Base-by-base conservation (phyloP, 192 early-diverging fungal species). In the Martensiomyces pterosporus region DNA sequence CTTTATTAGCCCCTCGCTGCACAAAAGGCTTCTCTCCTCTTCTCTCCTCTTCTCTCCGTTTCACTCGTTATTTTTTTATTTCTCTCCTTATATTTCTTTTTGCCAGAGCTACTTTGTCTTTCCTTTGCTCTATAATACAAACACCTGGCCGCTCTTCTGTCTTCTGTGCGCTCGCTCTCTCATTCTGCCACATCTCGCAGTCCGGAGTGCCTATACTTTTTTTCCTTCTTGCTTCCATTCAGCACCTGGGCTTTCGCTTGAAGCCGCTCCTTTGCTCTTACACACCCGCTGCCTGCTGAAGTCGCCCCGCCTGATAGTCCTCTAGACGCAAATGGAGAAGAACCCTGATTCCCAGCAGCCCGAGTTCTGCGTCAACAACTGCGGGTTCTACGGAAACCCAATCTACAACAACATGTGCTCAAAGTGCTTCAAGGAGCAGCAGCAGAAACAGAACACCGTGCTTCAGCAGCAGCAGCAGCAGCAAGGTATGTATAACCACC, bases 401-500 rank as follows among this genome's bases (percentile, higher is more conserved):
- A 72, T 84, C 34, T 83, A 83, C 60, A 82, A 85, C 64, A 75
- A 84, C 52, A 73, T 87, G 70, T 89, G 87, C 60, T 87, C 85
- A 12, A 85, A 87, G 46, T 89, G 87, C 60, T 87, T 79, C 62
- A 84, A 82, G 62, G 80, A 85, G 51, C 43, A 68, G 19, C 70
- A 67, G 52, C 62, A 57, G 43, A 29, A 57, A 47, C 39, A 49
- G 47, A 82, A 74, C 57, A 75, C 47, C 54, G 49, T 49, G 9
- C 49, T 32, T 17, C 2, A 10, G 16, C 36, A 17, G 52, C 61
- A 57, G 36, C 59, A 75, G 44, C 37, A 43, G 19, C 44, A 56
- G 45, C 49, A 60, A 32, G 60, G 70, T 75, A 77, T 25, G 65
- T 56, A 38, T 24, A 8, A 32, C 29, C 12, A 8, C 29, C 29